Evolutionary conservation across 305 asterid genomes (phyloP).

Genomic region (Fraxinus dipetala): DNA sequence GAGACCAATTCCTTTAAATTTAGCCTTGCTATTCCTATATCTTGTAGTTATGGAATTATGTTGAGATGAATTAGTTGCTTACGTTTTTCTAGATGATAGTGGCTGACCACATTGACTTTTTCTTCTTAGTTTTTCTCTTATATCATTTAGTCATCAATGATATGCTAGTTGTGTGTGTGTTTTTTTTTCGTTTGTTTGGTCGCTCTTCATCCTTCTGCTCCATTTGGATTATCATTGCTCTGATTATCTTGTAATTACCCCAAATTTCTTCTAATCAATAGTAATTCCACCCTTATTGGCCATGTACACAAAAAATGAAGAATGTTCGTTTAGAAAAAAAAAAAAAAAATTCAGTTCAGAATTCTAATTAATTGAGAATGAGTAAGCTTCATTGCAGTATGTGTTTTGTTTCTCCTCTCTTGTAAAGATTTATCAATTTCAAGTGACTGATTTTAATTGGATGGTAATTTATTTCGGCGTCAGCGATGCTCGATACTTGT

Average conservation of each 20-base stretch:
- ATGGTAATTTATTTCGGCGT: not conserved
- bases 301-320: not conserved
- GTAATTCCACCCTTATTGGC: not conserved
- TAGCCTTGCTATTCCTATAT: not conserved
- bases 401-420: not conserved
- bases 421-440: not conserved
- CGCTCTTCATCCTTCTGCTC: not conserved
- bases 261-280: not conserved
- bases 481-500: not conserved
- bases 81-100: slow-evolving; percentile 2
- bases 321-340: not conserved
- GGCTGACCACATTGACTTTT: not conserved
- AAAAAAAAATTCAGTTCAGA: not conserved
- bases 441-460: not conserved
- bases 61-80: not conserved
- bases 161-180: not conserved
- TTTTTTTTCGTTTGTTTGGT: not conserved
- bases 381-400: not conserved
- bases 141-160: not conserved
- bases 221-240: not conserved
- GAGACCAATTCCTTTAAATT: slow-evolving; percentile 1
- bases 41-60: not conserved
- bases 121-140: slow-evolving; percentile 10
- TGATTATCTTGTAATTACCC: not conserved
- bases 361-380: not conserved